Percentiles rank a stretch among this genome's conserved stretches.
phyloP scores from a whole-genome alignment of 352 stramenopile genomes.

The Saprolegnia diclina region DNA sequence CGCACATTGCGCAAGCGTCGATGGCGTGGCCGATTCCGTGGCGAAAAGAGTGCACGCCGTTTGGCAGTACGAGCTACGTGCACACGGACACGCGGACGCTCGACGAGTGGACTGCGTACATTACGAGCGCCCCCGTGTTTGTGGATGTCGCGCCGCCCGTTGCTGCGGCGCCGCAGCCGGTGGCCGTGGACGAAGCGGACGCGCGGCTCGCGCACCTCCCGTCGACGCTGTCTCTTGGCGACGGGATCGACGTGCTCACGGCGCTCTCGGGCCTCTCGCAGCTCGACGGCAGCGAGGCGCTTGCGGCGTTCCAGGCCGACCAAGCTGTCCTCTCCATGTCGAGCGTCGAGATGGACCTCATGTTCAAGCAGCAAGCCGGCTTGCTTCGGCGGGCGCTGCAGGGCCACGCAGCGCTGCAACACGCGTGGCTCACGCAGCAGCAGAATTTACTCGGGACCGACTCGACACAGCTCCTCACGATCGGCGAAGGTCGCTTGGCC shows the following conservation, averaged over 20 bases:
- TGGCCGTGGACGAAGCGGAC: slow-evolving; percentile 10
- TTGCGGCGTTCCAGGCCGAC: not conserved
- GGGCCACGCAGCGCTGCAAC: slow-evolving; percentile 63
- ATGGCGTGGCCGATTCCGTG: slow-evolving; percentile 44
- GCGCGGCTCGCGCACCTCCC: not conserved
- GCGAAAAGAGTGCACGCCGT: slow-evolving; percentile 68
- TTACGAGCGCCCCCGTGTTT: slow-evolving; percentile 62
- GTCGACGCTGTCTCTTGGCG: not conserved
- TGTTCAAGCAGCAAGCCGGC: slow-evolving; percentile 81
- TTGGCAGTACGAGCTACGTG: slow-evolving; percentile 58
- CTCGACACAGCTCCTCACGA: slow-evolving; percentile 48
- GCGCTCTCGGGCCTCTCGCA: slow-evolving; percentile 13
- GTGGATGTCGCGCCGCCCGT: slow-evolving; percentile 31
- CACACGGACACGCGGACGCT: slow-evolving; percentile 57
- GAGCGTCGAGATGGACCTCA: slow-evolving; percentile 81
- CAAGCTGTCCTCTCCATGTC: slow-evolving; percentile 69
- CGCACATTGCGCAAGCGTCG: slow-evolving; percentile 27
- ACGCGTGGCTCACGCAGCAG: slow-evolving; percentile 70
- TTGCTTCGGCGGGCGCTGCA: slow-evolving; percentile 63
- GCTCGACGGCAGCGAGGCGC: not conserved
- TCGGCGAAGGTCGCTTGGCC: slow-evolving; percentile 74
- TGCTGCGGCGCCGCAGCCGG: slow-evolving; percentile 32
- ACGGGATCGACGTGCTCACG: slow-evolving; percentile 20
- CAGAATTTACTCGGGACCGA: slow-evolving; percentile 61
- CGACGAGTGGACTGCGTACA: slow-evolving; percentile 70